Evolutionary conservation across 495 filamentous ascomycete genomes (phyloP).

Genomic region (Lasiosphaeria miniovina): DNA sequence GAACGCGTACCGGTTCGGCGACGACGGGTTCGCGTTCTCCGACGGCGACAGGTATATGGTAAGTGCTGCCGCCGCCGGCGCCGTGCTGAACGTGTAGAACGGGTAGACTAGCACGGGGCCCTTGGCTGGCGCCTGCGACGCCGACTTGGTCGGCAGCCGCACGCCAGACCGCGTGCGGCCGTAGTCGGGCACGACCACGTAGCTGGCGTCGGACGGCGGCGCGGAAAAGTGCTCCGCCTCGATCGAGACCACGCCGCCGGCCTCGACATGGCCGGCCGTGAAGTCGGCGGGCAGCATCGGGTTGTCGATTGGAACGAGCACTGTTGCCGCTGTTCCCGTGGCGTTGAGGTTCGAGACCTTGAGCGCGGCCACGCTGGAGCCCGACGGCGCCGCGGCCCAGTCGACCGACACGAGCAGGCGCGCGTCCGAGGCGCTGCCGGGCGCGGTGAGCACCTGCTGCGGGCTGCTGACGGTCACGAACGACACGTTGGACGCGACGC

Average conservation of each 20-base stretch:
- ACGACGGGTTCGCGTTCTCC: slow-evolving; percentile 49
- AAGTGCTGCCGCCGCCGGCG: slow-evolving; percentile 39
- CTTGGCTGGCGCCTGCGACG: slow-evolving; percentile 35
- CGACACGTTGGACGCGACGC: slow-evolving; percentile 40
- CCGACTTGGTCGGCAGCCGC: slow-evolving; percentile 44
- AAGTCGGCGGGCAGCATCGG: slow-evolving; percentile 46
- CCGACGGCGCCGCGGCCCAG: slow-evolving; percentile 49
- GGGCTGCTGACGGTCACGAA: slow-evolving; percentile 50
- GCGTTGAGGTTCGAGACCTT: slow-evolving; percentile 42
- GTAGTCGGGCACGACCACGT: slow-evolving; percentile 45
- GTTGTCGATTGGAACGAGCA: slow-evolving; percentile 54
- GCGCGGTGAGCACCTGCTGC: slow-evolving; percentile 2
- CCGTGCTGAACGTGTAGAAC: slow-evolving; percentile 53
- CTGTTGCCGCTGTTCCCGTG: slow-evolving; percentile 38
- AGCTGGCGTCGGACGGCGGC: slow-evolving; percentile 30
- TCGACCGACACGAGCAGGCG: slow-evolving; percentile 52
- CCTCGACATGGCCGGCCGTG: slow-evolving; percentile 54
- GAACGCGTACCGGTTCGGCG: slow-evolving; percentile 54
- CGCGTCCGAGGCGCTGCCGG: slow-evolving; percentile 34
- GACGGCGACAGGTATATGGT: slow-evolving; percentile 54
- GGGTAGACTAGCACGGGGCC: slow-evolving; percentile 55
- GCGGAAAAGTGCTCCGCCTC: slow-evolving; percentile 53
- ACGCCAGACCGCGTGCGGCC: slow-evolving; percentile 54
- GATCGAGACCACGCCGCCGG: slow-evolving; percentile 50
- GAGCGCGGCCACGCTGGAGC: slow-evolving; percentile 35